Evolutionary conservation across 257 asterid species (phyloP).

Genomic region (Solanum raphanifolium): DNA sequence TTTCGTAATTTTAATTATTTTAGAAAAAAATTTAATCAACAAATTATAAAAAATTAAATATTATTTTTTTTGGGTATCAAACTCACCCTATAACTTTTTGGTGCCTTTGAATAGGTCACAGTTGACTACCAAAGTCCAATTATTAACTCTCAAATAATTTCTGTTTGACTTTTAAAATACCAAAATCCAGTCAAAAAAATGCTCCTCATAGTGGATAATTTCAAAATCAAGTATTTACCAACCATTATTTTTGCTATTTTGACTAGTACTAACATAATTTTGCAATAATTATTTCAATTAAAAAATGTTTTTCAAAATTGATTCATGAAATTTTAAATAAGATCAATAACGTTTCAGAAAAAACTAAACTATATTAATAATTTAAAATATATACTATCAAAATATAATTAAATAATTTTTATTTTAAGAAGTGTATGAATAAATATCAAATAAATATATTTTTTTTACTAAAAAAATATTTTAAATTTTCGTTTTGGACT

Average conservation of each 20-base stretch:
- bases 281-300: not conserved
- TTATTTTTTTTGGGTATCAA: too few relatives aligned
- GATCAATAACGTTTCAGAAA: too few relatives aligned
- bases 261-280: not conserved
- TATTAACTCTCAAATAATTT: not conserved
- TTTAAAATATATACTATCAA: not conserved
- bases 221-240: not conserved
- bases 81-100: not conserved
- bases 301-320: too few relatives aligned
- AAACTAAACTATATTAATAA: too few relatives aligned
- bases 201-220: not conserved
- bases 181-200: not conserved
- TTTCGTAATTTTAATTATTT: not conserved
- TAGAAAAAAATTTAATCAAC: not conserved
- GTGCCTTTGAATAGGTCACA: not conserved
- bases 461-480: not conserved
- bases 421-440: not conserved
- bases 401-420: not conserved
- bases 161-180: not conserved
- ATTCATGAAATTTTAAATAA: too few relatives aligned
- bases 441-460: not conserved
- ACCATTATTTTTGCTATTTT: not conserved
- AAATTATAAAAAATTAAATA: too few relatives aligned
- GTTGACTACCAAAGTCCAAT: not conserved
- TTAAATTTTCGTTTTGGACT: not conserved